Conservation (phyloP, 1,284 basidiomycete species). For the Trametes pubescens region DNA sequence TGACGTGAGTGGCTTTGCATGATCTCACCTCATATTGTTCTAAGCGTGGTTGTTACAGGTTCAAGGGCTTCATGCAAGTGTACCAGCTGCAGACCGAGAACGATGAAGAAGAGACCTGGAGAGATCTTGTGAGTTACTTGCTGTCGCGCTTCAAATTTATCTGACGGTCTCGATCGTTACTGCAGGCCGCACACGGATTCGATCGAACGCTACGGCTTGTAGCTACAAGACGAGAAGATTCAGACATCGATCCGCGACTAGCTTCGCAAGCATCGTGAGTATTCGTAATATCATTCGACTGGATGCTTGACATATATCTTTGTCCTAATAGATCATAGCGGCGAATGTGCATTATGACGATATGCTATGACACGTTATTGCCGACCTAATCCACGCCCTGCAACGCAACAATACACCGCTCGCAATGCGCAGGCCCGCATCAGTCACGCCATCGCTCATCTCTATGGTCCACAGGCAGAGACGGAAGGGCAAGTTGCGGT, state of each 20-base stretch:
- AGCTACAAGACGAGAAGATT: slow-evolving; percentile 63
- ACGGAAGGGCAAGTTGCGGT: not conserved
- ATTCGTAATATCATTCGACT: not conserved
- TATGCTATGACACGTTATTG: not conserved
- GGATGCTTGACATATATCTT: not conserved
- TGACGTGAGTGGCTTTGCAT: slow-evolving; percentile 62
- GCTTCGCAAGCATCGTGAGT: slow-evolving; percentile 14
- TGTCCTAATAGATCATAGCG: slow-evolving; percentile 15
- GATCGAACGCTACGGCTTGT: slow-evolving; percentile 70
- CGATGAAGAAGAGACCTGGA: slow-evolving; percentile 85
- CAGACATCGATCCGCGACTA: slow-evolving; percentile 30
- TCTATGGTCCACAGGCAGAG: not conserved
- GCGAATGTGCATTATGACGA: not conserved
- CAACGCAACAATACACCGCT: not conserved
- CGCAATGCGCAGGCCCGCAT: not conserved
- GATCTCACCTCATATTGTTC: not conserved
- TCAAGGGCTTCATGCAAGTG: slow-evolving; percentile 81
- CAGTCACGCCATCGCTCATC: not conserved
- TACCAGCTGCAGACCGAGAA: slow-evolving; percentile 84
- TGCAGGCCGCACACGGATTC: slow-evolving; percentile 76
- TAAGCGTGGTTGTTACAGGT: slow-evolving; percentile 48
- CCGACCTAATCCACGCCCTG: not conserved
- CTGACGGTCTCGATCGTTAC: not conserved
- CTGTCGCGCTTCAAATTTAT: no score
- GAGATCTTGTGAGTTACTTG: slow-evolving; percentile 64